A percentile compares a stretch with the other conserved stretches of the same genome.
These are phyloP conservation scores for Pleurotus djamor DNA, from an alignment of 768 basidiomycete species.

Conservation along the genomic window DNA sequence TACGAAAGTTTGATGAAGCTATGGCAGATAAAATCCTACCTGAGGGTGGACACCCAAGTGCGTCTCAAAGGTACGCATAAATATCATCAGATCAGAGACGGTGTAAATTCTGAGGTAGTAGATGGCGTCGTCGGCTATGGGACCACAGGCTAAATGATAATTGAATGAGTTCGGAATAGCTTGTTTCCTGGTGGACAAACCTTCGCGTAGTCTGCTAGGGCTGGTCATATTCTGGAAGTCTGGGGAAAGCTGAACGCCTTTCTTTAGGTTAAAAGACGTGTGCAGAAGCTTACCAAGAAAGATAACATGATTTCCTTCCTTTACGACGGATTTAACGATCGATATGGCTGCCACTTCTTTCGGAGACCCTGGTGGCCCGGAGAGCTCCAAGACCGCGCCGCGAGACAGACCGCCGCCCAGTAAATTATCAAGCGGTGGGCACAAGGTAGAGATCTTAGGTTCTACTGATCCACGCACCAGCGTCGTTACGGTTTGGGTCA, in stretches of 20 bases:
- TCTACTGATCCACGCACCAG: conserved; percentile 18
- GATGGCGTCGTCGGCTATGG: conserved; percentile 22
- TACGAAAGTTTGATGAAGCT: neutral
- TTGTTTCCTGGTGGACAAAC: neutral
- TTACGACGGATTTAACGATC: conserved; percentile 46
- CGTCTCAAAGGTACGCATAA: conserved; percentile 50
- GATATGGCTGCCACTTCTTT: conserved; percentile 56
- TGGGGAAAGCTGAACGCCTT: conserved; percentile 17
- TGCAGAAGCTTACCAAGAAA: conserved; percentile 53
- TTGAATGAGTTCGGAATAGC: conserved; percentile 12
- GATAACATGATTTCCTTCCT: conserved; percentile 49
- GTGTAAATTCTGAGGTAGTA: conserved; percentile 41
- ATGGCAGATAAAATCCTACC: conserved; percentile 28
- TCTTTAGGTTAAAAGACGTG: neutral
- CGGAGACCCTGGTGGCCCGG: conserved; percentile 71
- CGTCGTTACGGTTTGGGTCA: conserved; percentile 60
- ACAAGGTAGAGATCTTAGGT: conserved; percentile 37
- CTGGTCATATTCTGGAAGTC: conserved; percentile 46
- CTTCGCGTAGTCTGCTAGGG: conserved; percentile 24
- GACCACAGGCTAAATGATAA: conserved; percentile 11
- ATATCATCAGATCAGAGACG: conserved; percentile 54
- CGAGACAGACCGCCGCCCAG: conserved; percentile 62
- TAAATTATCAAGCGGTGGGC: conserved; percentile 51
- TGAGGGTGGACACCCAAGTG: conserved; percentile 43
- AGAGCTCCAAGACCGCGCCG: conserved; percentile 69